Evolutionary conservation across 331 rosid species (phyloP).

Genomic region (Malus hybrid): DNA sequence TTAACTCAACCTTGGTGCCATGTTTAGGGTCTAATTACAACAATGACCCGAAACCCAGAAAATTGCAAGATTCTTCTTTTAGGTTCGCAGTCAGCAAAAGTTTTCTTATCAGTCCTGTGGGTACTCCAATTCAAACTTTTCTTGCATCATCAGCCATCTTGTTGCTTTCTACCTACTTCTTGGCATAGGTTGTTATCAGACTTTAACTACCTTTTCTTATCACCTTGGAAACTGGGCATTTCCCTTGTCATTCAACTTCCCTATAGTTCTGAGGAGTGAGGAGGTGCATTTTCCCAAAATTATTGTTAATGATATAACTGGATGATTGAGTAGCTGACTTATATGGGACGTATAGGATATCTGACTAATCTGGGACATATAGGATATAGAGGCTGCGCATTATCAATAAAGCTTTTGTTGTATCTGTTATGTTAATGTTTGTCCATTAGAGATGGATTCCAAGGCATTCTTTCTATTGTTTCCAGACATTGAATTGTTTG

Average conservation of each 20-base stretch:
- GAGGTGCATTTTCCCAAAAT: background rate
- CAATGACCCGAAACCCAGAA: slow-evolving; percentile 19
- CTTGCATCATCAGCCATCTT: background rate
- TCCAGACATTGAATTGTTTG: background rate
- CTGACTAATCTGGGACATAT: background rate
- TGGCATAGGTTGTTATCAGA: background rate
- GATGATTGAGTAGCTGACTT: background rate
- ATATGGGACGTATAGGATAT: background rate
- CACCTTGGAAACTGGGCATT: background rate
- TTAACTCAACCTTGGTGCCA: slow-evolving; percentile 35
- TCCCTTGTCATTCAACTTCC: background rate
- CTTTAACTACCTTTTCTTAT: background rate
- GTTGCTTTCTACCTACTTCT: background rate
- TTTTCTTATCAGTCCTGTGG: background rate
- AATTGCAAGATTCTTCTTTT: slow-evolving; percentile 23
- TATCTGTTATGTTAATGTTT: background rate
- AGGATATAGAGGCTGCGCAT: background rate
- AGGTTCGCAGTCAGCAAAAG: slow-evolving; percentile 22
- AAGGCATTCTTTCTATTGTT: background rate
- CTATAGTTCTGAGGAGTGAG: too few relatives aligned
- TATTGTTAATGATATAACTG: too few relatives aligned
- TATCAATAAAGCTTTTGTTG: background rate
- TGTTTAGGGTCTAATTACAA: slow-evolving; percentile 35
- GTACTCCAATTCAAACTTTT: background rate
- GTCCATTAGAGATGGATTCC: background rate